Conservation (phyloP, 176 grass and related monocot species). For the Oryza meridionalis region DNA sequence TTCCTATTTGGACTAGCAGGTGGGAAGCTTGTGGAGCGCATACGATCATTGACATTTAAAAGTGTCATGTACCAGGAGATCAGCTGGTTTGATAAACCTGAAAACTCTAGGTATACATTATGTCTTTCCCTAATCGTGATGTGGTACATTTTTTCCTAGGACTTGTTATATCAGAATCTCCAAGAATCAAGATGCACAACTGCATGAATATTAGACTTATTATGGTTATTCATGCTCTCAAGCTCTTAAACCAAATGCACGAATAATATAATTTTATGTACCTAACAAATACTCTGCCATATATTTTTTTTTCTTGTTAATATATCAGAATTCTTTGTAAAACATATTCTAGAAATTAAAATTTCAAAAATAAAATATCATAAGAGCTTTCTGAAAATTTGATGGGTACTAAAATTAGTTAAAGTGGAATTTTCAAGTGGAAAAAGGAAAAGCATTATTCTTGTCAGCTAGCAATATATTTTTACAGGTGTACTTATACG, state of each 20-base stretch:
- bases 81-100: conserved; percentile 82
- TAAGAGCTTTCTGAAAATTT: no score
- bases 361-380: no score
- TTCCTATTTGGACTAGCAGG: conserved; percentile 84
- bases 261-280: neutral
- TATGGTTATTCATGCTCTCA: neutral
- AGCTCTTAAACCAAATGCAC: neutral
- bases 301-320: neutral
- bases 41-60: conserved; percentile 63
- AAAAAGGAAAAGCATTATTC: no score
- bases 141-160: neutral
- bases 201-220: no score
- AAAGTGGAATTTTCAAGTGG: neutral
- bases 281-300: neutral
- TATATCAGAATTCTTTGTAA: neutral
- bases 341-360: neutral
- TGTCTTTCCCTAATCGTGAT: neutral
- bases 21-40: conserved; percentile 75
- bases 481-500: conserved; percentile 7
- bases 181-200: no score
- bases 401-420: no score
- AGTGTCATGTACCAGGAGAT: conserved; percentile 77
- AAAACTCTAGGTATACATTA: conserved; percentile 66
- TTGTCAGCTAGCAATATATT: conserved; percentile 6
- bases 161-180: neutral